Conservation (phyloP, 2,329 filamentous ascomycete genomes). For the Spiromastix sp. region DNA sequence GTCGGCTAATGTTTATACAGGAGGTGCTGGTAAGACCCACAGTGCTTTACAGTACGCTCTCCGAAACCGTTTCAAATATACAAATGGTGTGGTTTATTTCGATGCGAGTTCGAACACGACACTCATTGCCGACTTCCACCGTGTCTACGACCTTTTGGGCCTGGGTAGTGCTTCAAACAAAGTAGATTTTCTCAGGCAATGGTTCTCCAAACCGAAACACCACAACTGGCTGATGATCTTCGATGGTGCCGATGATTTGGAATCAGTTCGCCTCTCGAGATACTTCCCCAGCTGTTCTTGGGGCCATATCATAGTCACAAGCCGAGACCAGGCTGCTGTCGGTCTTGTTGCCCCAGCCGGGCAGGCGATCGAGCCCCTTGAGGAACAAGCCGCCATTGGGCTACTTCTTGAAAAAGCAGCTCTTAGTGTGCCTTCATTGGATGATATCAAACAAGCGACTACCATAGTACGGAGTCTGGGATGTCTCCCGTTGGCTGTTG, state of each 20-base stretch:
- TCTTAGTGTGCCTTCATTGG: slow-evolving; percentile 5
- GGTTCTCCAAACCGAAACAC: slow-evolving; percentile 7
- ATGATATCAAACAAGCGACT: slow-evolving; percentile 9
- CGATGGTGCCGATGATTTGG: slow-evolving; percentile 14
- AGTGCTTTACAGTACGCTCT: slow-evolving; percentile 4
- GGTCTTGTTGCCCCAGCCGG: slow-evolving; percentile 5
- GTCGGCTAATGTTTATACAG: slow-evolving; percentile 1
- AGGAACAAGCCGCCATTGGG: slow-evolving; percentile 7
- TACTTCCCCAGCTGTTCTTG: slow-evolving; percentile 7
- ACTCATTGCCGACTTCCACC: background rate
- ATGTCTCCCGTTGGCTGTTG: slow-evolving; percentile 10
- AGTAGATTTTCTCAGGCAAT: slow-evolving; percentile 5
- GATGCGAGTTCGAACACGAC: background rate
- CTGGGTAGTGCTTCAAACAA: slow-evolving; percentile 1
- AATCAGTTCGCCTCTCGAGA: slow-evolving; percentile 1
- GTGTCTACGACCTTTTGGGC: slow-evolving; percentile 3
- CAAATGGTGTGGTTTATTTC: background rate
- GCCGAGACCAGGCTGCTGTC: slow-evolving; percentile 4
- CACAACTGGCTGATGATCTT: slow-evolving; percentile 15
- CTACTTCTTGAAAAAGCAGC: slow-evolving; percentile 9
- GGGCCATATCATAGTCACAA: slow-evolving; percentile 10
- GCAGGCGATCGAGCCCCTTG: slow-evolving; percentile 5
- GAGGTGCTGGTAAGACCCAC: slow-evolving; percentile 8
- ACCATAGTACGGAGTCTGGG: slow-evolving; percentile 8
- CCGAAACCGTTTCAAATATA: slow-evolving; percentile 6